Evolutionary conservation across 495 filamentous ascomycete genomes (phyloP).

Genomic region (Aspergillus cavernicola): DNA sequence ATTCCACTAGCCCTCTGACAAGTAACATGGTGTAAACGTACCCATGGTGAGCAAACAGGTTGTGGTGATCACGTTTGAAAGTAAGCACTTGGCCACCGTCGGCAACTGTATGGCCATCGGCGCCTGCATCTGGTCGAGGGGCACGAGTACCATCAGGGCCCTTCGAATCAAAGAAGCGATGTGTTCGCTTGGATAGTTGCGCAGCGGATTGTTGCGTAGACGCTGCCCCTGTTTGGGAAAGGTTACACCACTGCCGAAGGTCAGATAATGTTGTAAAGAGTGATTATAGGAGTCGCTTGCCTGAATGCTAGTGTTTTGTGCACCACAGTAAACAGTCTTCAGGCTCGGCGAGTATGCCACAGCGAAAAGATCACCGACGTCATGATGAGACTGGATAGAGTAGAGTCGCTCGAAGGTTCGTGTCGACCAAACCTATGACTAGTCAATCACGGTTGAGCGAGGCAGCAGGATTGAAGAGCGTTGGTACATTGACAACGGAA

Average conservation of each 20-base stretch:
- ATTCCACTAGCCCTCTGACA: constrained; percentile 59
- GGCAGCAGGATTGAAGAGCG: constrained; percentile 6
- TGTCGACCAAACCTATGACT: constrained; percentile 59
- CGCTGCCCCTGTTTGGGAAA: constrained; percentile 50
- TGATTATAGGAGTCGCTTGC: constrained; percentile 27
- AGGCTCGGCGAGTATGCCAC: constrained; percentile 75
- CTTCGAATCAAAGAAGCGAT: constrained; percentile 91
- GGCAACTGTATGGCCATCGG: constrained; percentile 32
- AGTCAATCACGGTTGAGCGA: constrained; percentile 1
- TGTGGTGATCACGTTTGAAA: constrained; percentile 76
- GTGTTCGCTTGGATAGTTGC: constrained; percentile 77
- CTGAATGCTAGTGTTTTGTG: constrained; percentile 93
- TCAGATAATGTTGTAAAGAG: neutral
- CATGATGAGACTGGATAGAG: constrained; percentile 88
- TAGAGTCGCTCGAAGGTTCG: constrained; percentile 65
- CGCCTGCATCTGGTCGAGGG: constrained; percentile 54
- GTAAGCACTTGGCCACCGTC: constrained; percentile 66
- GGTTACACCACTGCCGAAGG: constrained; percentile 56
- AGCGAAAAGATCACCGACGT: constrained; percentile 94
- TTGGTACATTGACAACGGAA: constrained; percentile 79
- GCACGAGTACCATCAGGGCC: constrained; percentile 78
- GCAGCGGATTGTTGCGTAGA: constrained; percentile 59
- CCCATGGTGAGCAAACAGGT: constrained; percentile 87
- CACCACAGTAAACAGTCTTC: constrained; percentile 84
- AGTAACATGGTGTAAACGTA: constrained; percentile 95